Evolutionary conservation across 352 stramenopile genomes (phyloP), one percentile per base, ranked within the genome.

Genomic region (Globisporangium solare): DNA sequence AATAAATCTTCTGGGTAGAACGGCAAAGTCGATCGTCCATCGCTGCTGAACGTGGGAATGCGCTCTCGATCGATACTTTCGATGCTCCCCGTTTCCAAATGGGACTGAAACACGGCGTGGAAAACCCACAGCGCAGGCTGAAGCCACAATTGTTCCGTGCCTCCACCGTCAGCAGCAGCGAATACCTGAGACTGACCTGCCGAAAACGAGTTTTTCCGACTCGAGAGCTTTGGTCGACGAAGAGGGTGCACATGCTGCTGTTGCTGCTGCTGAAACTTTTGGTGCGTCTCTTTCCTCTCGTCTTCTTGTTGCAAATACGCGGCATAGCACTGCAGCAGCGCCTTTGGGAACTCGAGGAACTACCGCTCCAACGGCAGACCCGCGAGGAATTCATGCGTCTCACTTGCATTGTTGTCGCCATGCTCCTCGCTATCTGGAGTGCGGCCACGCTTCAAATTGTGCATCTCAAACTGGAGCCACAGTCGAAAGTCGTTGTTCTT

Each of bases 61-160:
- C 27, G 7, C 27, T 35, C 0, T 35, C 27, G 27, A 35, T 35
- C 27, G 27, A 35, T 45, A 10, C 35, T n/a, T 18, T 27, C 24
- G 3, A 5, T 20, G 32, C 15, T 41, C 8, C 22, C 1, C 12
- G 50, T 42, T 20, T 58, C 40, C 14, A 72, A 24, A 53, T 76
- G 73, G 32, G 63, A 58, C 6, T 67, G 66, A n/a, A 84, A 79
- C 1, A 80, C 24, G 0, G 64, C 63, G 51, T 88, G 77, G 53
- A 81, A 83, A 15, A 85, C 60, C 72, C 72, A 83, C 41, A 86
- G 45, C 12, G 67, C 69, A 20, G 49, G 20, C 39, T 64, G 58
- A 1, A 64, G 60, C 61, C 65, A 66, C 39, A 37, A 46, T 17
- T 76, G 61, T 13, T 71, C 55, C 6, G 45, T 32, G 46, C 39